These are phyloP conservation scores for Solanum clarkiae DNA, from an alignment of 257 asterid genomes.

Conservation along the genomic window DNA sequence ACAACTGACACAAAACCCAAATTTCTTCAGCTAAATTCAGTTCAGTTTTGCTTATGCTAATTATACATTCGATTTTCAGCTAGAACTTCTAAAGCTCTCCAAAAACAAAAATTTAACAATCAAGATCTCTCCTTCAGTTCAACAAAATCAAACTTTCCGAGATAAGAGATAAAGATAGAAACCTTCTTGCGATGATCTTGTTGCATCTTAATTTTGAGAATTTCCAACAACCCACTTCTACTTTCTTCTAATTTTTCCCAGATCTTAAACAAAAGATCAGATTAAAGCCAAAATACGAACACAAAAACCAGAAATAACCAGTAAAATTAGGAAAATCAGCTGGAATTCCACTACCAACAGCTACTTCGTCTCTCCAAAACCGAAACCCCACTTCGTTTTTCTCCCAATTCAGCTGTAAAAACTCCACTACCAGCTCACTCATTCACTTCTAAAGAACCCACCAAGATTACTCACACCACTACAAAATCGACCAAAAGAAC, in stretches of 20 bases:
- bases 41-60: not conserved
- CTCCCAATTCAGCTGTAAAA: not conserved
- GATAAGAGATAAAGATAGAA: not conserved
- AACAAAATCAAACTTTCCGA: not conserved
- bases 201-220: constrained; percentile 26
- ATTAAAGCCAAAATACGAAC: not conserved
- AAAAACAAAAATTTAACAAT: not conserved
- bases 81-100: not conserved
- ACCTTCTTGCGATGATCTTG: constrained; percentile 68
- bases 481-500: not conserved
- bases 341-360: not conserved
- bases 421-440: not conserved
- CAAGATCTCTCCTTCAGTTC: not conserved
- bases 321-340: not conserved
- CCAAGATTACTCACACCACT: not conserved
- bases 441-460: not conserved
- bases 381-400: not conserved
- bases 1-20: not conserved
- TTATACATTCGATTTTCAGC: not conserved
- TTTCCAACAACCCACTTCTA: not conserved
- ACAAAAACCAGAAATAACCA: not conserved
- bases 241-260: not conserved
- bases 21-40: not conserved
- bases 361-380: not conserved
- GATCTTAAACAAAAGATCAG: not conserved